Evolutionary conservation across 1,284 basidiomycete species (phyloP), one percentile per base, ranked within the genome.

Genomic region (Mycosarcoma maydis): DNA sequence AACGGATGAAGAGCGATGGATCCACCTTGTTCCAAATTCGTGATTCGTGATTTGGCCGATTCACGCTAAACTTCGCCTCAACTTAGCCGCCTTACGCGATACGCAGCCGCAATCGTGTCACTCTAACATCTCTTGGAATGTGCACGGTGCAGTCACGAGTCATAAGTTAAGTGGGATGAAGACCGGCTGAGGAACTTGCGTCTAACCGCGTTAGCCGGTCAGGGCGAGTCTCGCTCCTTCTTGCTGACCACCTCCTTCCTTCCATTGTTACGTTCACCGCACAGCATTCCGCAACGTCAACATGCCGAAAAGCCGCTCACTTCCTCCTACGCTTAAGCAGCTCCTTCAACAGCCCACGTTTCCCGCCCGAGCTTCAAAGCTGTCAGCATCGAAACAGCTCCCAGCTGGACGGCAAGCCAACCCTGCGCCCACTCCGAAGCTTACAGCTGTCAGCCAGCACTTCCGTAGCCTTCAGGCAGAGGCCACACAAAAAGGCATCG

Each of bases 281-380:
- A 4, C 7, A 37, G 36, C 19, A 19, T 20, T 14, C 19, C 9
- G 6, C 7, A 24, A 17, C 11, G 17, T 20, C 44, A 49, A 3
- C 29, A 71, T 71, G 68, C 66, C 68, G 2, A 71, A 71, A 39
- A 46, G 54, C n/a, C 60, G 68, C 22, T 71, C 76, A 42, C 76
- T 85, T 19, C 81, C 84, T 0, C 41, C 77, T 0, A 51, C 82
- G 14, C 84, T 94, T 71, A 93, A 91, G 83, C 87, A 89, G 17
- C 85, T 93, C 38, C 80, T 94, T 72, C 85, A 87, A 14, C 83
- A 90, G 33, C 89, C 89, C 59, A 89, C 89, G 10, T 85, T 87
- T 36, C 84, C 88, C 4, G 85, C 87, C 44, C 85, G 87, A 9
- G 85, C 86, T 42, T 90, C 91, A 20, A 32, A 42, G 10, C 17